Evolutionary conservation across 306 rosid species (phyloP), one percentile per base, ranked within the genome.

Genomic region (Senna tora): DNA sequence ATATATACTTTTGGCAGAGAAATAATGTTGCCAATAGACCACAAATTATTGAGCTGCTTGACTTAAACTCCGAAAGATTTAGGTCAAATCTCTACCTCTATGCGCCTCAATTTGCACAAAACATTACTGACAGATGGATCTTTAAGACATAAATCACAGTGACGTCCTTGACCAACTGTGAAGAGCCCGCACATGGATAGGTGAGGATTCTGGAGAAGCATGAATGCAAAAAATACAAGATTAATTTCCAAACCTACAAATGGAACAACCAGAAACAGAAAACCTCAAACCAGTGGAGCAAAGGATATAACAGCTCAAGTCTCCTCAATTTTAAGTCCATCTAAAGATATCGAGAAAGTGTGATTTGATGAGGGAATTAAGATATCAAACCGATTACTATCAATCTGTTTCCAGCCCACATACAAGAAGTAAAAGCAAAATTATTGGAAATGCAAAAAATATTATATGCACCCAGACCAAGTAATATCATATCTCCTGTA

Each of bases 121-220:
- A 77, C 67, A 70, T 68, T 73, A 82, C 97, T 83, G 46, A 84
- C 65, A 58, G 84, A 69, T 47, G 86, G 82, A 72, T 95, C 99
- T 74, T 89, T 89, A 71, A 95, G 81, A 39, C 87, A 76, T 79
- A 95, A 84, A 86, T 88, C 83, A 83, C 99, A 91, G 9, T 81
- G 91, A 53, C 81, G 86, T 69, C 96, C 75, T 85, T 89, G 96
- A 78, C 99, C 99, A 60, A 89, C 96, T 8, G 89, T 85, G 87
- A 83, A 89, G 58, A 74, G 85, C 59, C 83, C 87, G 9, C 57
- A 81, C 73, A 95, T 75, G 75, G 43, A 5, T 58, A 74, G 57
- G 77, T 95, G 97, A 72, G 89, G 97, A 63, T 88, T 91, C 99
- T 95, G 96, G 72, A 75, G 80, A 84, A 76, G 64, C 58, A 81